These are phyloP conservation scores for Symbiotaphrina buchneri DNA, from an alignment of 495 filamentous ascomycete genomes.

Conservation along the genomic window DNA sequence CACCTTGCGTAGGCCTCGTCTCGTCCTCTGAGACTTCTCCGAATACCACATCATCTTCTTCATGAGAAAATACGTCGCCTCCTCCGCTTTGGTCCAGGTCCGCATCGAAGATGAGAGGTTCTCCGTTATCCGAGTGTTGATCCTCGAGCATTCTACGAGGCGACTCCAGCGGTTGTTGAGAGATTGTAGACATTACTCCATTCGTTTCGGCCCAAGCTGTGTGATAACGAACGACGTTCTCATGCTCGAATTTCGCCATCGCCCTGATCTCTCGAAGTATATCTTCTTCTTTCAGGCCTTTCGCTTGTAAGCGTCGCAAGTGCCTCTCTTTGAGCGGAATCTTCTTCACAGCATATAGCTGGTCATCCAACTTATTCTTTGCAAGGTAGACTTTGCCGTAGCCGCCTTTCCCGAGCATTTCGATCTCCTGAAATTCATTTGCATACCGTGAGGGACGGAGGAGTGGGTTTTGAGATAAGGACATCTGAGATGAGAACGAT, in stretches of 20 bases:
- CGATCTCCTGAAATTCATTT: slow-evolving; percentile 12
- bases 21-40: background rate
- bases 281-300: slow-evolving; percentile 10
- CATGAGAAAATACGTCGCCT: too few relatives aligned
- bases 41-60: background rate
- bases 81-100: too few relatives aligned
- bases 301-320: slow-evolving; percentile 8
- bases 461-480: too few relatives aligned
- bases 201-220: slow-evolving; percentile 10
- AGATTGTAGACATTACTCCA: too few relatives aligned
- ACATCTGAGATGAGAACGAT: too few relatives aligned
- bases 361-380: slow-evolving; percentile 13
- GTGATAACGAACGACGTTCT: slow-evolving; percentile 16
- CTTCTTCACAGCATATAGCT: slow-evolving; percentile 20
- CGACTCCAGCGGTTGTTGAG: background rate
- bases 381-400: slow-evolving; percentile 19
- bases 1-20: background rate
- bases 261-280: slow-evolving; percentile 14
- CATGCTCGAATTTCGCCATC: slow-evolving; percentile 12
- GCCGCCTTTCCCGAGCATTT: slow-evolving; percentile 17
- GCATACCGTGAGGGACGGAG: background rate
- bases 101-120: background rate
- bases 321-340: slow-evolving; percentile 11
- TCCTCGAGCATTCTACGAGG: slow-evolving; percentile 8
- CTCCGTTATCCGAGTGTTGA: background rate